Percentiles rank a stretch among this genome's conserved stretches.
These are phyloP conservation scores for Globisporangium solare DNA, from an alignment of 352 stramenopile genomes.

Conservation along the genomic window DNA sequence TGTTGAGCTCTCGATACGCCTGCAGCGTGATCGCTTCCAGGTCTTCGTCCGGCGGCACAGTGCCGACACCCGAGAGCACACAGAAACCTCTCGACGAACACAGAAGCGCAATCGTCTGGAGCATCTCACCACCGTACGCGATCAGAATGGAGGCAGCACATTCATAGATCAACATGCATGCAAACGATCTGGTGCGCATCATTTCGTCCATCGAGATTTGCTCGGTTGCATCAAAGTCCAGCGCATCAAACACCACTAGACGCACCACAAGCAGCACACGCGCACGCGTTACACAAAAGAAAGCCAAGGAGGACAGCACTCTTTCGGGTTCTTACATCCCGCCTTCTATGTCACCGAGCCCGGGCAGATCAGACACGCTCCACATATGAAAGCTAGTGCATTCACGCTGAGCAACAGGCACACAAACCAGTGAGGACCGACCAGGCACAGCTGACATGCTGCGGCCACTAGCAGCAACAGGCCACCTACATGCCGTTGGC, in stretches of 20 bases:
- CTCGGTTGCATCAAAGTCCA: constrained; percentile 69
- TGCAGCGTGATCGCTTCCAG: constrained; percentile 51
- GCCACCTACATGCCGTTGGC: constrained; percentile 51
- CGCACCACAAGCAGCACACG: neutral
- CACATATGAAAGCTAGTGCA: constrained; percentile 60
- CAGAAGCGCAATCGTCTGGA: constrained; percentile 59
- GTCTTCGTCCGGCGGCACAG: constrained; percentile 48
- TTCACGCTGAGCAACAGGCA: constrained; percentile 36
- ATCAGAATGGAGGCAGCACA: neutral
- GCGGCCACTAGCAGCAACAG: no score
- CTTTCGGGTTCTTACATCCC: constrained; percentile 21
- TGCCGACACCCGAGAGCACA: constrained; percentile 40
- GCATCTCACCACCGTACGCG: neutral
- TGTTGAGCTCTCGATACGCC: constrained; percentile 57
- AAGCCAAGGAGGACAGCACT: neutral
- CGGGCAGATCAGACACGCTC: constrained; percentile 35
- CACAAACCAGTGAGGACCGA: no score
- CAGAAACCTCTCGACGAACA: constrained; percentile 48
- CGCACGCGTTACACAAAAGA: neutral
- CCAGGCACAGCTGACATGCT: no score
- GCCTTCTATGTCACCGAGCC: constrained; percentile 52
- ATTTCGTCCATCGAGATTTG: constrained; percentile 79
- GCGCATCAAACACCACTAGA: constrained; percentile 69
- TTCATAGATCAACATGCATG: neutral
- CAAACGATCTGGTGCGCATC: constrained; percentile 19